Percentiles rank a stretch among this genome's conserved stretches.
phyloP scores from a whole-genome alignment of 768 basidiomycete species.

The Lactifluus hygrophoroides region DNA sequence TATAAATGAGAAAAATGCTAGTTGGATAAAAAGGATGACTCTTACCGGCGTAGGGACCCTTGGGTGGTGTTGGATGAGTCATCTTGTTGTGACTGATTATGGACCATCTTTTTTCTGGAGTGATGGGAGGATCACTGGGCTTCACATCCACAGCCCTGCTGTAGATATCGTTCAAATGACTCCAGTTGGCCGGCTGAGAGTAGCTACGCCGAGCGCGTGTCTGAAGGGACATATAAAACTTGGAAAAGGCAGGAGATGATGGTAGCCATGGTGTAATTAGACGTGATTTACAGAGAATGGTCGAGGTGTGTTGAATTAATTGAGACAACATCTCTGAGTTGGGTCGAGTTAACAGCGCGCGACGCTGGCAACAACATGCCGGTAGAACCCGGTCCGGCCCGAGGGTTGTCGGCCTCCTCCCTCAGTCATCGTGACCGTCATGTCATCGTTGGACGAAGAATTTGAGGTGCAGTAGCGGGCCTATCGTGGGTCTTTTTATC shows the following conservation, averaged over 20 bases:
- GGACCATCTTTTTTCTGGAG: constrained; percentile 10
- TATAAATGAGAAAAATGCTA: constrained; percentile 5
- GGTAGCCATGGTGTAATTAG: neutral
- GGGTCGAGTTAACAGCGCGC: neutral
- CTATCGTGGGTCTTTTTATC: constrained; percentile 9
- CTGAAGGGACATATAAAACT: neutral
- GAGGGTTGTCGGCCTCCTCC: too few species aligned
- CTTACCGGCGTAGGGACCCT: constrained; percentile 16
- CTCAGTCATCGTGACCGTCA: constrained; percentile 24
- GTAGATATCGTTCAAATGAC: constrained; percentile 9
- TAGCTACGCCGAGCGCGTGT: neutral
- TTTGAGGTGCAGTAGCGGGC: constrained; percentile 56
- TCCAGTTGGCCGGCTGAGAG: constrained; percentile 8
- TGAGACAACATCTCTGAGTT: constrained; percentile 3
- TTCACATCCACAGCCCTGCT: neutral
- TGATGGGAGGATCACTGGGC: neutral
- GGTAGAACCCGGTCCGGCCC: constrained; percentile 1
- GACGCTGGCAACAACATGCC: too few species aligned
- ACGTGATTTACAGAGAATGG: neutral
- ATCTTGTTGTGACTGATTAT: constrained; percentile 6
- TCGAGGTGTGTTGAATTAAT: neutral
- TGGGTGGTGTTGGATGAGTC: neutral
- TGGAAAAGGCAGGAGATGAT: neutral
- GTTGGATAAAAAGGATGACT: neutral
- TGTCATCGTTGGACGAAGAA: constrained; percentile 79